phyloP scores from a whole-genome alignment of 345 rosid species.

The Mercurialis annua region DNA sequence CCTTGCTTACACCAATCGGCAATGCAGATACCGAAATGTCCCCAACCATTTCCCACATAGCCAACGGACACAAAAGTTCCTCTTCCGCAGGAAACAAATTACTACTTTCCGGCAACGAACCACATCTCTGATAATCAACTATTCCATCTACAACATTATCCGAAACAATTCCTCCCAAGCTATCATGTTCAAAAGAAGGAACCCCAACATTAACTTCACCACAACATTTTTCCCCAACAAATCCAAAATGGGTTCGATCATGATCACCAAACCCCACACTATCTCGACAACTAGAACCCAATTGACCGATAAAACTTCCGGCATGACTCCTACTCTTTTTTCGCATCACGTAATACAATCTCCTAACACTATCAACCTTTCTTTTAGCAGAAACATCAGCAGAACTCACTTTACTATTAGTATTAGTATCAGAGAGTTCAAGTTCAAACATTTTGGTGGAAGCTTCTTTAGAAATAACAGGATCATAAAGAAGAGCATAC shows the following conservation, averaged over 20 bases:
- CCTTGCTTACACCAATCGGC: conserved; percentile 26
- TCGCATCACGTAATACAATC: conserved; percentile 11
- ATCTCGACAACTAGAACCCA: background rate
- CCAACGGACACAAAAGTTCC: conserved; percentile 30
- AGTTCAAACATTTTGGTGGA: conserved; percentile 64
- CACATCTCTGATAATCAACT: background rate
- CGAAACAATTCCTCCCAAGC: background rate
- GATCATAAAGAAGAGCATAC: conserved; percentile 85
- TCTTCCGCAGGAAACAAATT: conserved; percentile 13
- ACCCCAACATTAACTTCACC: background rate
- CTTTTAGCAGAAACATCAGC: conserved; percentile 49
- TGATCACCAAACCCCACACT: background rate
- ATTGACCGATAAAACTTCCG: background rate
- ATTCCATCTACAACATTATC: background rate
- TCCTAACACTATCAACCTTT: conserved; percentile 47
- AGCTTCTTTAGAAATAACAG: conserved; percentile 72
- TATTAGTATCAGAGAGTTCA: conserved; percentile 38
- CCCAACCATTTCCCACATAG: conserved; percentile 41
- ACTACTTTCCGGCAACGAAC: background rate
- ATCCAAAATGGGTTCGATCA: conserved; percentile 2
- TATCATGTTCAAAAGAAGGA: background rate
- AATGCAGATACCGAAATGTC: conserved; percentile 35
- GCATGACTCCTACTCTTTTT: conserved; percentile 10
- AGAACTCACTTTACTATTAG: conserved; percentile 44
- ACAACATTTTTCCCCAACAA: background rate